Percentiles rank a stretch among this genome's conserved stretches.
Conservation (phyloP, 495 filamentous ascomycete species). For the Xylaria nigripes region DNA sequence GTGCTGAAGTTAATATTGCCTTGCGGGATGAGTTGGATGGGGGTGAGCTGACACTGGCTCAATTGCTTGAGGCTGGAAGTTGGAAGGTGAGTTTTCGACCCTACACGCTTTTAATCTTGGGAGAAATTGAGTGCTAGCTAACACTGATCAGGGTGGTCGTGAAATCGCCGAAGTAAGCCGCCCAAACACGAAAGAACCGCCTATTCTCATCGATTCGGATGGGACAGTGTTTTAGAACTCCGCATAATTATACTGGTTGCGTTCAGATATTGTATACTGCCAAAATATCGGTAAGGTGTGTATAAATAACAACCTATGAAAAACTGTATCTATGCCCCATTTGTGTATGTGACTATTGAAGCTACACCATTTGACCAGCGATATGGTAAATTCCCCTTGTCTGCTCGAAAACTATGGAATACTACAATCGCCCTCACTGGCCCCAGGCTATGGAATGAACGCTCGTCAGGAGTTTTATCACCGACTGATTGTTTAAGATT, state of each 20-base stretch:
- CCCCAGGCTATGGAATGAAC: too few relatives aligned
- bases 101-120: not conserved
- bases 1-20: constrained; percentile 60
- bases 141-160: constrained; percentile 66
- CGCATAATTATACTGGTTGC: not conserved
- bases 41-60: constrained; percentile 58
- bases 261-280: too few relatives aligned
- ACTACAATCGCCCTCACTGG: too few relatives aligned
- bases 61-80: constrained; percentile 81
- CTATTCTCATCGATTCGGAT: constrained; percentile 92
- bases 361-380: too few relatives aligned
- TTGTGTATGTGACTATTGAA: too few relatives aligned
- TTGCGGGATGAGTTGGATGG: constrained; percentile 44
- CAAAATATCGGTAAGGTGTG: not conserved
- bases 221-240: constrained; percentile 77
- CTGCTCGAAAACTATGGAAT: too few relatives aligned
- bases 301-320: too few relatives aligned
- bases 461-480: too few relatives aligned
- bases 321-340: too few relatives aligned
- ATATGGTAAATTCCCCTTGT: too few relatives aligned
- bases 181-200: constrained; percentile 93
- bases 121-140: constrained; percentile 24
- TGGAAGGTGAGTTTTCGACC: constrained; percentile 66
- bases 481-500: too few relatives aligned
- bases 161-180: constrained; percentile 93